These are phyloP conservation scores for Monsonia emarginata DNA, from an alignment of 441 rosid species.

Conservation along the genomic window DNA sequence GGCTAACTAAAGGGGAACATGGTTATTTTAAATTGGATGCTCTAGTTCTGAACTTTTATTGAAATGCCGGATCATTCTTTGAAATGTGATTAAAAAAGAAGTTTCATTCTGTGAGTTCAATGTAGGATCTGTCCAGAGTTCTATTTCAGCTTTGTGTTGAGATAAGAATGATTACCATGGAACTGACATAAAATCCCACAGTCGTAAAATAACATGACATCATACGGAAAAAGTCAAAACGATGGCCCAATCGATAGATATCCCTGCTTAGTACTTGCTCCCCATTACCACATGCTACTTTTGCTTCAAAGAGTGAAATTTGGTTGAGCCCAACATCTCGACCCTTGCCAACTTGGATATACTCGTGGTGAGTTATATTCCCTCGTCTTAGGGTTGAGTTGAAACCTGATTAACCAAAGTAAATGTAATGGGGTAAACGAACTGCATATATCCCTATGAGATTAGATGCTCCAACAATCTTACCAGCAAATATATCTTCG, in stretches of 20 bases:
- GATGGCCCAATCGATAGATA: slow-evolving; percentile 81
- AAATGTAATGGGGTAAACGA: slow-evolving; percentile 11
- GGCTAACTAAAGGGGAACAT: neutral
- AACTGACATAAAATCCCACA: slow-evolving; percentile 66
- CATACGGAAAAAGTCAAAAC: slow-evolving; percentile 94
- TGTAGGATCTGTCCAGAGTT: too few relatives aligned
- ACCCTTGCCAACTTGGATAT: slow-evolving; percentile 27
- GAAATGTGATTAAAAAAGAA: too few relatives aligned
- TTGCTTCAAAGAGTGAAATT: slow-evolving; percentile 26
- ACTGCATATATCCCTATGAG: slow-evolving; percentile 2
- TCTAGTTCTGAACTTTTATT: too few relatives aligned
- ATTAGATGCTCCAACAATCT: slow-evolving; percentile 10
- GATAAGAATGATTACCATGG: slow-evolving; percentile 49
- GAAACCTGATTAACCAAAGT: slow-evolving; percentile 33
- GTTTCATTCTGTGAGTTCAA: too few relatives aligned
- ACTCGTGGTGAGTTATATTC: slow-evolving; percentile 27
- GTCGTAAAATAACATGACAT: slow-evolving; percentile 80
- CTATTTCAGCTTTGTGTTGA: slow-evolving; percentile 8
- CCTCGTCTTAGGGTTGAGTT: slow-evolving; percentile 23
- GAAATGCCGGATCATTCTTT: too few relatives aligned
- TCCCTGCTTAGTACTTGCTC: slow-evolving; percentile 90
- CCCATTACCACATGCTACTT: slow-evolving; percentile 90
- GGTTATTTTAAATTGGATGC: neutral
- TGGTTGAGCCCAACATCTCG: slow-evolving; percentile 27
- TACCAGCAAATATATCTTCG: slow-evolving; percentile 96